phyloP scores from a whole-genome alignment of 2,329 filamentous ascomycete species.

The Chaetomium olivaceum region DNA sequence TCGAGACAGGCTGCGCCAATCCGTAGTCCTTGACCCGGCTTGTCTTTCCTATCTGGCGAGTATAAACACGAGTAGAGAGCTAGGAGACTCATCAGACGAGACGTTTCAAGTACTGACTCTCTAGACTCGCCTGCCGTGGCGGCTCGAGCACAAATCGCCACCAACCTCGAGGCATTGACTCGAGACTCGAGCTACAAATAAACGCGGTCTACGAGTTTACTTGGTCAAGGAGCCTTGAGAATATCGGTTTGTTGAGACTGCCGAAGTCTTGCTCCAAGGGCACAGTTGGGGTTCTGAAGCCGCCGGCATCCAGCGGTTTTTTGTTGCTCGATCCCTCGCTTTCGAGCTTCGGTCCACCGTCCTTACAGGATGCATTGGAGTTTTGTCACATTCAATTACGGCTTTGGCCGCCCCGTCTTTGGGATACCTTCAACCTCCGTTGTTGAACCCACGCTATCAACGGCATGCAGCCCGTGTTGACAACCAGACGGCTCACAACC shows the following conservation, averaged over 20 bases:
- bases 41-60: background rate
- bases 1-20: background rate
- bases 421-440: background rate
- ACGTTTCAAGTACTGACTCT: background rate
- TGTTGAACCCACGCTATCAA: background rate
- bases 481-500: background rate
- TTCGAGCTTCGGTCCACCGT: background rate
- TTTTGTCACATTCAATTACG: background rate
- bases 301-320: background rate
- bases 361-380: constrained; percentile 8
- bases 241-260: too few relatives aligned
- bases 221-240: background rate
- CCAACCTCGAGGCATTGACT: background rate
- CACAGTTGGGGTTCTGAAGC: background rate
- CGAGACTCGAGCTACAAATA: background rate
- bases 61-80: background rate
- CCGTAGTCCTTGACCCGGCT: background rate
- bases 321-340: background rate
- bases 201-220: background rate
- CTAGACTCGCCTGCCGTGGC: background rate
- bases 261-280: background rate
- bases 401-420: background rate
- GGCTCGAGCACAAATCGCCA: background rate
- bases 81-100: background rate
- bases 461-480: background rate